Conservation (phyloP, 202 grass and related monocot genomes). For the Carex arenaria region DNA sequence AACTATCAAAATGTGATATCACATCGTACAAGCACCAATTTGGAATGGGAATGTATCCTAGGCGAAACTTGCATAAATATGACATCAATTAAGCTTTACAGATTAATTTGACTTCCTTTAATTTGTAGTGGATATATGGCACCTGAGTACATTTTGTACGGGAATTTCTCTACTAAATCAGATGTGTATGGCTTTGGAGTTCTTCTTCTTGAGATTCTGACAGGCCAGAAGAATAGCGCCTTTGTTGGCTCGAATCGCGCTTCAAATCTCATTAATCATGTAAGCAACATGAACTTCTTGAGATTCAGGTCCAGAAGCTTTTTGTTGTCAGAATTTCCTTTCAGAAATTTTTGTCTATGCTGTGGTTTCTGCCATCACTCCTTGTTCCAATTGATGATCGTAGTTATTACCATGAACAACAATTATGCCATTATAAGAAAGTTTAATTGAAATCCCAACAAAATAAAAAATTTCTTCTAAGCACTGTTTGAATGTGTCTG, state of each 20-base stretch:
- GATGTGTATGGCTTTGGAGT: slow-evolving; percentile 28
- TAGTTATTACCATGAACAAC: too few species aligned
- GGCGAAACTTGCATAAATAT: neutral
- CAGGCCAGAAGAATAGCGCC: slow-evolving; percentile 19
- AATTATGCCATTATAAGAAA: too few species aligned
- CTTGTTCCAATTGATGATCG: too few species aligned
- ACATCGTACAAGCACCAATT: neutral
- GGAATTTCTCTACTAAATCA: slow-evolving; percentile 18
- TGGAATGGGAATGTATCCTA: too few species aligned
- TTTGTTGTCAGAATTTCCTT: neutral
- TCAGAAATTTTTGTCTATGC: neutral
- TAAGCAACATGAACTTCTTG: neutral
- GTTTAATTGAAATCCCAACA: too few species aligned
- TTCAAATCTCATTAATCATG: slow-evolving; percentile 11
- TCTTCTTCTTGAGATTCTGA: slow-evolving; percentile 28
- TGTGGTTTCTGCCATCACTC: neutral
- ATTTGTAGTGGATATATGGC: slow-evolving; percentile 32
- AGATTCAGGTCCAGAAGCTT: neutral
- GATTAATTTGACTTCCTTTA: neutral
- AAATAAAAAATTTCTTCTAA: neutral
- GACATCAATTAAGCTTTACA: neutral
- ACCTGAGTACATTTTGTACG: slow-evolving; percentile 22
- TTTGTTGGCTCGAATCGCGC: neutral
- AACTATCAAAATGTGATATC: neutral
- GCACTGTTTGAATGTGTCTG: neutral